Conservation (phyloP, 1,139 yeast genomes). For the Casaregolazyma lundiana region DNA sequence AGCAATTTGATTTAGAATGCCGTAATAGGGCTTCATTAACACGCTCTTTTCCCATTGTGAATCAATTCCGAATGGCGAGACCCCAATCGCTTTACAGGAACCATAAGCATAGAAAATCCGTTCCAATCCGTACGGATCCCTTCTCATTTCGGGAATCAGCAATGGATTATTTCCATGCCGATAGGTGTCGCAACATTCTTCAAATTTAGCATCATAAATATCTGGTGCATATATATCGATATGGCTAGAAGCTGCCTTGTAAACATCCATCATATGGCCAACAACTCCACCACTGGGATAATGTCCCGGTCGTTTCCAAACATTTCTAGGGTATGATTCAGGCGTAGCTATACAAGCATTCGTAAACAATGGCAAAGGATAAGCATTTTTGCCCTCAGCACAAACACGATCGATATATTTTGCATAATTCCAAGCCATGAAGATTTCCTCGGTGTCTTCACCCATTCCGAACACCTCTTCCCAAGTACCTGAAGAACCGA, state of each 20-base stretch:
- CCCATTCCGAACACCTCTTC: slow-evolving; percentile 14
- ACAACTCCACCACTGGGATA: slow-evolving; percentile 17
- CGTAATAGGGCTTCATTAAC: slow-evolving; percentile 12
- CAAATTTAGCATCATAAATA: slow-evolving; percentile 12
- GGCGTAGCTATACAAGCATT: slow-evolving; percentile 13
- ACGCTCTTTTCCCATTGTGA: slow-evolving; percentile 12
- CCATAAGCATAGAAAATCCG: slow-evolving; percentile 14
- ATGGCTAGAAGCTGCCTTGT: slow-evolving; percentile 8
- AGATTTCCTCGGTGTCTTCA: slow-evolving; percentile 14
- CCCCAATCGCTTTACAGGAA: slow-evolving; percentile 14
- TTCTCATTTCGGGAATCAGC: slow-evolving; percentile 14
- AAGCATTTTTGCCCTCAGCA: slow-evolving; percentile 11
- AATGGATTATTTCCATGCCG: slow-evolving; percentile 12
- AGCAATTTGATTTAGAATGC: slow-evolving; percentile 11
- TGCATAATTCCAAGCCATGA: slow-evolving; percentile 18
- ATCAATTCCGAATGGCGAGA: slow-evolving; percentile 15
- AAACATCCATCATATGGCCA: slow-evolving; percentile 14
- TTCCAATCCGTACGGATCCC: slow-evolving; percentile 13
- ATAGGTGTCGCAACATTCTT: slow-evolving; percentile 11
- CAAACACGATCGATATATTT: slow-evolving; percentile 14
- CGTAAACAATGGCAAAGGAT: slow-evolving; percentile 13
- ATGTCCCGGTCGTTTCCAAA: slow-evolving; percentile 14
- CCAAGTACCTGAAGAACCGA: slow-evolving; percentile 8
- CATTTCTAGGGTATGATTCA: slow-evolving; percentile 1
- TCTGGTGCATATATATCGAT: slow-evolving; percentile 13